Base-by-base conservation (phyloP, 805 yeast genomes). In the Groenewaldozyma salmanticensis region DNA sequence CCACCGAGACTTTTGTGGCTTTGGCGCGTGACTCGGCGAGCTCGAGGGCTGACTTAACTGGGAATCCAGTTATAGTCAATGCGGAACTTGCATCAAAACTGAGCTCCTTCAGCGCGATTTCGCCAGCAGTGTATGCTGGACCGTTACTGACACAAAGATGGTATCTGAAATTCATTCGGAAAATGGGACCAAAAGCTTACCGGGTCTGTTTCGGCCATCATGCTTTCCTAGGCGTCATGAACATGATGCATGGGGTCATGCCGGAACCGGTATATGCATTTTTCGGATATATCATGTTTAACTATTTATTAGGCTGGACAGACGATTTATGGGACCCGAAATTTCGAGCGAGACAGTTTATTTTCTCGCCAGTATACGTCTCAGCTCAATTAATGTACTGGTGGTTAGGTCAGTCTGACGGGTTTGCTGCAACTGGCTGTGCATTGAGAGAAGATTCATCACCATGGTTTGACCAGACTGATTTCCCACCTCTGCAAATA, bases 101-200 rank as follows among this genome's bases (percentile, higher is more conserved):
- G 16, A 79, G 78, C 41, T 70, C 73, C 40, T 84, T 85, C 53
- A 67, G 84, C 21, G 84, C 90, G 0, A 61, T 90, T 40, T 83
- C 96, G 0, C 97, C 98, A 0, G 97, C 97, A 0, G 79, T 87
- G 2, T 92, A 75, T 55, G 94, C 94, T 0, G 97, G 97, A 0
- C 67, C 76, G 1, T 61, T 87, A 35, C 65, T 90, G 21, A 74
- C 81, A 50, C 7, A 13, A 9, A 74, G 64, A 5, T 55, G 64
- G 58, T 63, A 57, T 45, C 50, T 65, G 38, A 48, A 49, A 42
- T 42, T 54, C 34, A 44, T 62, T 9, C 47, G 65, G 5, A 24
- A 39, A 32, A 44, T 57, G 22, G 48, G 56, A 7, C 41, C 46
- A 7, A 31, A 35, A 4, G 39, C 43, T 5, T 66, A 54, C 48